Evolutionary conservation across 305 asterid species (phyloP).

Genomic region (Fraxinus xanthoxyloides): DNA sequence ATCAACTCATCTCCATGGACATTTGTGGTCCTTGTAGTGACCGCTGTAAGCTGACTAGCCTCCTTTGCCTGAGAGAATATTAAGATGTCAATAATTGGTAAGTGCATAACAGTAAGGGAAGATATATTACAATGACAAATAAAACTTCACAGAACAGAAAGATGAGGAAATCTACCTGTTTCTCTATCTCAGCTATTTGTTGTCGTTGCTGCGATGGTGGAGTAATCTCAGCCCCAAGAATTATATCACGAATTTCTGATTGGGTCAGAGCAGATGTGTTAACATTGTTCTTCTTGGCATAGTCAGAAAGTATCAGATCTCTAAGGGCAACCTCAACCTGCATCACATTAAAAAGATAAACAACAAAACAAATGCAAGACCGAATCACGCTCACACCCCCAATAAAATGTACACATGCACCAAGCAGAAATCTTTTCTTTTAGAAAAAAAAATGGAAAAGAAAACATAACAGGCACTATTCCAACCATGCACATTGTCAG

Average conservation of each 20-base stretch:
- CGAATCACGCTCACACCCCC: not conserved
- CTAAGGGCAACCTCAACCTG: conserved; percentile 99
- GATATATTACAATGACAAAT: not conserved
- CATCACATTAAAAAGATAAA: conserved; percentile 18
- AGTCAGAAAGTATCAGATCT: conserved; percentile 93
- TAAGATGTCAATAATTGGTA: conserved; percentile 4
- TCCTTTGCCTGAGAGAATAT: conserved; percentile 69
- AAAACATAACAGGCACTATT: not conserved
- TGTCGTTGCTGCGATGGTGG: conserved; percentile 99
- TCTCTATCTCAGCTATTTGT: conserved; percentile 98
- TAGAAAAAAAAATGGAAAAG: no score
- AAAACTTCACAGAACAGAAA: not conserved
- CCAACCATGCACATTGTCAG: not conserved
- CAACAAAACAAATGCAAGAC: not conserved
- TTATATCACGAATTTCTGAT: conserved; percentile 97
- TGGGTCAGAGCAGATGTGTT: conserved; percentile 95
- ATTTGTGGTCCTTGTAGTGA: conserved; percentile 91
- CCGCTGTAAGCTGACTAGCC: conserved; percentile 93
- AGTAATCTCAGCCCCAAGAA: conserved; percentile 98
- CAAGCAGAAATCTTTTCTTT: not conserved
- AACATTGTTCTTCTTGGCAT: conserved; percentile 98
- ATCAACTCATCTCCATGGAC: conserved; percentile 94
- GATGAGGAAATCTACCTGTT: conserved; percentile 49
- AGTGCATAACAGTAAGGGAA: not conserved
- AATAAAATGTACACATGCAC: not conserved